Base-by-base conservation (phyloP, 441 rosid species). In the Aquilaria agallochum region DNA sequence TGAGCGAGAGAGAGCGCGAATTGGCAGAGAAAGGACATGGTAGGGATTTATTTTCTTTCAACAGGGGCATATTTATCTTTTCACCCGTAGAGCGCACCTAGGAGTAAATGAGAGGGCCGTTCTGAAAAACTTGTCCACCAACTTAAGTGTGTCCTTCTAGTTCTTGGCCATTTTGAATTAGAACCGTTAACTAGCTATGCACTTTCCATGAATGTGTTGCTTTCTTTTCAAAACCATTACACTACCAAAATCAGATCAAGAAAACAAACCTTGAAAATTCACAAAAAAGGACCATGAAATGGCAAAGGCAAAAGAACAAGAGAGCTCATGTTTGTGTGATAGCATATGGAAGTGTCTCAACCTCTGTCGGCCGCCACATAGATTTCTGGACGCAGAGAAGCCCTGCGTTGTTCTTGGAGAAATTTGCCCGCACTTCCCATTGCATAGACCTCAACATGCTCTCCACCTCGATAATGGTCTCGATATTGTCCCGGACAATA, bases 401-500 rank as follows among this genome's bases (percentile, higher is more conserved):
- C 32, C 97, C 97, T 70, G 89, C 97, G 42, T 82, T 83, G 51
- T 85, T 87, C 74, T 84, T 89, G 0, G 92, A 73, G 72, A 76
- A 91, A 10, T 83, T 91, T 90, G 86, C 71, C 2, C 83, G 83
- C 55, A 94, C 86, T 66, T 86, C 87, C 99, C 97, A 94, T 11
- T 87, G 76, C 95, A 89, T 80, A 0, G 94, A 69, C 56, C 76
- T 77, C 5, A 72, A 64, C 81, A 83, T 58, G 51, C 64, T 68
- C 82, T 91, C 99, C 36, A 89, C 64, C 72, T 82, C 74, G n/a
- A 32, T 72, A 34, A 89, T 73, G 0, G 85, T 86, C 78, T 84
- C 81, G 0, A 79, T 80, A 31, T 83, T 50, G 66, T 94, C 99
- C 2, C 96, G 69, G 5, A 89, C 86, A 55, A 94, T 84, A 31